These are phyloP conservation scores for Picea glauca DNA, from an alignment of 75 land plant genomes.

Conservation along the genomic window DNA sequence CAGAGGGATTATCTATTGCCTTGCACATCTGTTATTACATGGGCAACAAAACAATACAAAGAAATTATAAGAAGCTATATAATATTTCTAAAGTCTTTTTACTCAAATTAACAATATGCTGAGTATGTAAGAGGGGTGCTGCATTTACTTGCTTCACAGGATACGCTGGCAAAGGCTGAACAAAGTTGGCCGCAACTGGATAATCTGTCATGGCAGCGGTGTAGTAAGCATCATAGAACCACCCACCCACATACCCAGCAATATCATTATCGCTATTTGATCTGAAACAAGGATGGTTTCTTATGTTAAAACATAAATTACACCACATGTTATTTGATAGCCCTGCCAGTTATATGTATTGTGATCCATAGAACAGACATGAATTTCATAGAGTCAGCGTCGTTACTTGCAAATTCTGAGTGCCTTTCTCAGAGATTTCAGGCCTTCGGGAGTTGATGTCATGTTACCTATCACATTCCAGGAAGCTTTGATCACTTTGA, in stretches of 20 bases:
- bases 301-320: too few relatives aligned
- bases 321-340: too few relatives aligned
- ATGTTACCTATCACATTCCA: constrained; percentile 44
- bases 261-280: too few relatives aligned
- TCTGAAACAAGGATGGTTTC: too few relatives aligned
- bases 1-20: constrained; percentile 27
- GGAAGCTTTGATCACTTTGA: constrained; percentile 47
- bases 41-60: background rate
- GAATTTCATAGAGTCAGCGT: too few relatives aligned
- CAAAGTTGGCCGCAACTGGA: constrained; percentile 28
- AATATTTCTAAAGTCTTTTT: too few relatives aligned
- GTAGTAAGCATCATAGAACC: constrained; percentile 22
- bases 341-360: too few relatives aligned
- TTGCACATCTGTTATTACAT: constrained; percentile 37
- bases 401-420: constrained; percentile 60
- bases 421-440: constrained; percentile 31
- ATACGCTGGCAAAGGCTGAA: constrained; percentile 32
- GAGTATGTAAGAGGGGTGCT: too few relatives aligned
- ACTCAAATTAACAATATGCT: too few relatives aligned
- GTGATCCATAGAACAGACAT: too few relatives aligned
- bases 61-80: too few relatives aligned
- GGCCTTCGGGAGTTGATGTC: constrained; percentile 27
- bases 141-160: constrained; percentile 23
- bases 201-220: constrained; percentile 41
- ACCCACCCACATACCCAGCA: background rate